Conservation (phyloP, 495 filamentous ascomycete genomes). For the Tuber umbilicatum region DNA sequence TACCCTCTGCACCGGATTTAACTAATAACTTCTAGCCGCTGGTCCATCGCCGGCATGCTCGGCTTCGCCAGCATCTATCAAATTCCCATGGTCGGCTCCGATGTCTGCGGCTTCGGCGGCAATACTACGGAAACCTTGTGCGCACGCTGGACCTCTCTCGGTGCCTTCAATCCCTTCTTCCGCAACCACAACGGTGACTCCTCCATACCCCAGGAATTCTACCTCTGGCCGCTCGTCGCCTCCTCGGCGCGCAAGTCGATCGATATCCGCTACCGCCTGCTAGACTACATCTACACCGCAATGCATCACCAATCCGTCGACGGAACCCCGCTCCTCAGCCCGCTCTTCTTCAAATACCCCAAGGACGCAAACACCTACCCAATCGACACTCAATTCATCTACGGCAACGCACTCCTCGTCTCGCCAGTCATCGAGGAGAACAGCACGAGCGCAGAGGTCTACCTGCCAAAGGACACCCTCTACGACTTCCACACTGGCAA, state of each 20-base stretch:
- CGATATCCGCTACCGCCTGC: slow-evolving; percentile 64
- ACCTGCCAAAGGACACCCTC: slow-evolving; percentile 67
- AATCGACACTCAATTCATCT: slow-evolving; percentile 67
- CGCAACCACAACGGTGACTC: slow-evolving; percentile 63
- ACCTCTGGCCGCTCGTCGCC: slow-evolving; percentile 61
- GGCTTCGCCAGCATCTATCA: slow-evolving; percentile 76
- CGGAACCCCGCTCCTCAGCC: slow-evolving; percentile 60
- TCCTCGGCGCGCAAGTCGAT: slow-evolving; percentile 64
- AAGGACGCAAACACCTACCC: slow-evolving; percentile 55
- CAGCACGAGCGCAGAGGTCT: slow-evolving; percentile 59
- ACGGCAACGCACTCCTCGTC: slow-evolving; percentile 63
- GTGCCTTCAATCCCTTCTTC: slow-evolving; percentile 77
- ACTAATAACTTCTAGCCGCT: slow-evolving; percentile 40
- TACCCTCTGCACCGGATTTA: not conserved
- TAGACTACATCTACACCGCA: slow-evolving; percentile 80
- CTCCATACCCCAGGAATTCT: slow-evolving; percentile 65
- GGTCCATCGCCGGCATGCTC: slow-evolving; percentile 61
- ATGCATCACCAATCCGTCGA: slow-evolving; percentile 58
- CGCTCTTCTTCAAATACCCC: slow-evolving; percentile 68
- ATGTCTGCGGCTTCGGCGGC: slow-evolving; percentile 70
- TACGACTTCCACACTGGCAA: slow-evolving; percentile 69
- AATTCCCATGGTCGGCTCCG: slow-evolving; percentile 75
- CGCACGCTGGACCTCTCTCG: slow-evolving; percentile 74
- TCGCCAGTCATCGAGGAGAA: slow-evolving; percentile 62
- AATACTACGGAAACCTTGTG: slow-evolving; percentile 74